phyloP scores from a whole-genome alignment of 2,329 filamentous ascomycete species.

The Decorospora gaudefroyi region DNA sequence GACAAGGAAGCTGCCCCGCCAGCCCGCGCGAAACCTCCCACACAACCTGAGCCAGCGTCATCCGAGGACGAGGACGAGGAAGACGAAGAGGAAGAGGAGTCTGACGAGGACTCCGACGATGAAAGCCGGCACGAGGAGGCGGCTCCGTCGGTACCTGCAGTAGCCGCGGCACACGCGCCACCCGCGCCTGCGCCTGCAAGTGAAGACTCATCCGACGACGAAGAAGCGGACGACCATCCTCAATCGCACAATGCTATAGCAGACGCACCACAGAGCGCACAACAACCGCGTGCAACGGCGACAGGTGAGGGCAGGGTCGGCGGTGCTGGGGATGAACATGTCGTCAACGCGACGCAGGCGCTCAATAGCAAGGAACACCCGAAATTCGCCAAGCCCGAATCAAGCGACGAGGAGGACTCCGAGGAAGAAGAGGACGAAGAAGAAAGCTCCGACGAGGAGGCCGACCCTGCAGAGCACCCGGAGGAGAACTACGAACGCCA shows the following conservation, averaged over 20 bases:
- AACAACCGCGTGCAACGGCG: slow-evolving; percentile 9
- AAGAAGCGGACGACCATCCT: slow-evolving; percentile 5
- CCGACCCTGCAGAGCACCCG: slow-evolving; percentile 22
- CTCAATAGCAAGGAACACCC: slow-evolving; percentile 18
- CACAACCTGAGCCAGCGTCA: slow-evolving; percentile 21
- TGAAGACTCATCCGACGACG: slow-evolving; percentile 10
- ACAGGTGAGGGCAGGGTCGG: slow-evolving; percentile 9
- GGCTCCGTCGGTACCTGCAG: slow-evolving; percentile 7
- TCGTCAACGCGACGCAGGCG: slow-evolving; percentile 23
- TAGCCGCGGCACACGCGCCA: slow-evolving; percentile 6
- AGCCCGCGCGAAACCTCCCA: slow-evolving; percentile 11
- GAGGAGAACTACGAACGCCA: slow-evolving; percentile 54
- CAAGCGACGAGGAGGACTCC: slow-evolving; percentile 20
- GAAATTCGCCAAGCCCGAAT: slow-evolving; percentile 6
- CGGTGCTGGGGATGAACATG: slow-evolving; percentile 17
- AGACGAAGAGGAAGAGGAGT: slow-evolving; percentile 14
- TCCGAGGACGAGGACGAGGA: slow-evolving; percentile 28
- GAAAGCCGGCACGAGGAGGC: slow-evolving; percentile 12
- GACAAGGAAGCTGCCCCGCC: slow-evolving; percentile 38
- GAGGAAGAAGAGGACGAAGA: slow-evolving; percentile 45
- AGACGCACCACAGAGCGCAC: slow-evolving; percentile 37
- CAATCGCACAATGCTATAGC: slow-evolving; percentile 38
- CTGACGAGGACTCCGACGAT: slow-evolving; percentile 17
- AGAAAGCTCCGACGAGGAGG: slow-evolving; percentile 18
- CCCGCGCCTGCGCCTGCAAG: slow-evolving; percentile 9